Conservation (phyloP, 169 alveolate species). For the Cytauxzoon felis region DNA sequence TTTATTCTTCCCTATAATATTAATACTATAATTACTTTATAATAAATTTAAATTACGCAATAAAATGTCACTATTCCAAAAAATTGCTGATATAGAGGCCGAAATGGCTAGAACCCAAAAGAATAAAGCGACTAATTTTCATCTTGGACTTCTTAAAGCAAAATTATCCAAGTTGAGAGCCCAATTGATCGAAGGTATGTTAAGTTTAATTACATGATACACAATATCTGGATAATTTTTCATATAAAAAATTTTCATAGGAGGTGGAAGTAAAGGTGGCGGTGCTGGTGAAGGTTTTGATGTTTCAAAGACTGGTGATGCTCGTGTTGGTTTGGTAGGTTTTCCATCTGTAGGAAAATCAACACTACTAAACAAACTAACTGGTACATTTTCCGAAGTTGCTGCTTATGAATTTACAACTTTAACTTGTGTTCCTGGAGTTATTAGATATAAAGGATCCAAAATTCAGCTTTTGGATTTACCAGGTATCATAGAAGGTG, state of each 20-base stretch:
- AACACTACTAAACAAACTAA: constrained; percentile 91
- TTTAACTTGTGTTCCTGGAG: constrained; percentile 98
- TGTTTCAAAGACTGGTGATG: constrained; percentile 92
- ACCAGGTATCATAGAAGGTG: constrained; percentile 93
- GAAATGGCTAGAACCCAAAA: constrained; percentile 98
- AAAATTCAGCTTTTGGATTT: constrained; percentile 93
- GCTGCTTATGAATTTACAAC: constrained; percentile 99
- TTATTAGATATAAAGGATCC: constrained; percentile 88
- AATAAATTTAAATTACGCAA: too few relatives aligned
- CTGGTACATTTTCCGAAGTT: constrained; percentile 95
- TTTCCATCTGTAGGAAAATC: constrained; percentile 99
- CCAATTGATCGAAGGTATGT: constrained; percentile 86
- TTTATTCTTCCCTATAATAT: too few relatives aligned
- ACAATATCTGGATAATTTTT: background rate
- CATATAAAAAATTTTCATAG: too few relatives aligned
- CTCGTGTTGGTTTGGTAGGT: constrained; percentile 98
- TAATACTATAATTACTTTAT: too few relatives aligned
- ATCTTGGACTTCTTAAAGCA: constrained; percentile 96
- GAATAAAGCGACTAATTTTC: constrained; percentile 97
- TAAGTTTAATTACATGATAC: constrained; percentile 37
- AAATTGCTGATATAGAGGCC: constrained; percentile 94
- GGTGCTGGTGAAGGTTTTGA: constrained; percentile 83
- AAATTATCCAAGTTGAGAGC: constrained; percentile 91
- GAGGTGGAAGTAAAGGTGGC: constrained; percentile 67
- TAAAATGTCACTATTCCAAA: constrained; percentile 84